A percentile compares a stretch with the other conserved stretches of the same genome.
Evolutionary conservation across 2,329 filamentous ascomycete species (phyloP).

Genomic region (Tetracladium maxilliforme): DNA sequence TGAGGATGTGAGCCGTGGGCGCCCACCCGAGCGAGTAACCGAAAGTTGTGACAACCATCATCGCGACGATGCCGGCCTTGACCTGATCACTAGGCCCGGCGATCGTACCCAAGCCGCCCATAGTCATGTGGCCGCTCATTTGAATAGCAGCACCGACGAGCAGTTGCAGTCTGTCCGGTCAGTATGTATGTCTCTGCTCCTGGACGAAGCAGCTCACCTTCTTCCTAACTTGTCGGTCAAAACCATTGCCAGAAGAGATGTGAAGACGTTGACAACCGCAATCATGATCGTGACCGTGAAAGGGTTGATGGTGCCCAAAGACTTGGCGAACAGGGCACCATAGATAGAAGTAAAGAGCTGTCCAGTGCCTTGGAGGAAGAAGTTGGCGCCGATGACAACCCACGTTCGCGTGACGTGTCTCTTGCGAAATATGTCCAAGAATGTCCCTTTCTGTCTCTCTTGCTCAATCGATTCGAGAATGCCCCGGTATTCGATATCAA

Average conservation of each 20-base stretch:
- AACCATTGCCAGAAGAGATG: conserved; percentile 1
- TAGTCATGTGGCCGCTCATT: conserved; percentile 14
- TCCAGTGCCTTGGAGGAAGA: conserved; percentile 5
- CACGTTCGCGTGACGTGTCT: conserved; percentile 1
- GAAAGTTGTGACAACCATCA: conserved; percentile 14
- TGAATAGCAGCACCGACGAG: conserved; percentile 14
- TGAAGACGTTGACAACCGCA: conserved; percentile 1
- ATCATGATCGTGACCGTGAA: conserved; percentile 3
- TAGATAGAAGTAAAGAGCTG: conserved; percentile 4
- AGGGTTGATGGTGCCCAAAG: conserved; percentile 3
- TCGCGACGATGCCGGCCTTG: conserved; percentile 16
- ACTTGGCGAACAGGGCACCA: conserved; percentile 4
- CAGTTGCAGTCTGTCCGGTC: conserved; percentile 9
- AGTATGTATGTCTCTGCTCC: conserved; percentile 4
- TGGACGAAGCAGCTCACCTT: conserved; percentile 1
- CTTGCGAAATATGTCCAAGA: conserved; percentile 1
- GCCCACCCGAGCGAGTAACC: conserved; percentile 18
- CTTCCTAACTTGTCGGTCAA: conserved; percentile 2
- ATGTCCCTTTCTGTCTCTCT: conserved; percentile 1
- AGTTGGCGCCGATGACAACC: conserved; percentile 1
- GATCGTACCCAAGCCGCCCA: conserved; percentile 19
- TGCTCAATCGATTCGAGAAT: conserved; percentile 2
- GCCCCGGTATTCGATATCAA: background rate
- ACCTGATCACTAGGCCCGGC: conserved; percentile 5
- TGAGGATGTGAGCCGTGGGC: conserved; percentile 17